These are phyloP conservation scores for Alloascoidea hylecoeti DNA, from an alignment of 805 yeast genomes.

Conservation along the genomic window DNA sequence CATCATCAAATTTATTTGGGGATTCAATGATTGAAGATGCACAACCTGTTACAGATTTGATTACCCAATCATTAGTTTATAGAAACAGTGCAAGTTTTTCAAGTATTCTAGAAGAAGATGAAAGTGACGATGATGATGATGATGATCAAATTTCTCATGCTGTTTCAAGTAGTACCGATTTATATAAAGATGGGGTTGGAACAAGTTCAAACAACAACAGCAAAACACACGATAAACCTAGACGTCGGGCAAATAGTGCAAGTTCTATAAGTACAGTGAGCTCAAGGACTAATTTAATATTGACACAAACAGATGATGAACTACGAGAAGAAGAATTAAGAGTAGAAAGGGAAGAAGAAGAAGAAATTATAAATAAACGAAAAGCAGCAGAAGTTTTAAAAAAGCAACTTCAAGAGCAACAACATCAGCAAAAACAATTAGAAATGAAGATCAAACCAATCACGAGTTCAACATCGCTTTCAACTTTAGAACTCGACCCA, in stretches of 20 bases:
- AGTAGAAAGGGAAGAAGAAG: slow-evolving; percentile 6
- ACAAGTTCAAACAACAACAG: not conserved
- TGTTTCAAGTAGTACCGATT: no score
- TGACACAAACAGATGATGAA: slow-evolving; percentile 5
- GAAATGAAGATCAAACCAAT: no score
- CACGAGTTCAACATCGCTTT: no score
- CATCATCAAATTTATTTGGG: slow-evolving; percentile 9
- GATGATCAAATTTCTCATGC: no score
- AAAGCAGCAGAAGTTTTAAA: no score
- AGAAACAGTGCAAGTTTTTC: not conserved
- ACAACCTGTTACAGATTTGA: slow-evolving; percentile 11
- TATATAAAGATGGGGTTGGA: no score
- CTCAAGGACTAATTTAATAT: not conserved
- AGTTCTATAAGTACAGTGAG: slow-evolving; percentile 2
- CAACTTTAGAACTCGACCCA: no score
- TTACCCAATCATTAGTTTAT: slow-evolving; percentile 8
- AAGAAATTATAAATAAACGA: slow-evolving; percentile 4
- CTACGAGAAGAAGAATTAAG: slow-evolving; percentile 5
- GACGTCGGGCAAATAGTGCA: slow-evolving; percentile 1
- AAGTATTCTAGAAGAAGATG: not conserved
- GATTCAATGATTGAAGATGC: slow-evolving; percentile 11
- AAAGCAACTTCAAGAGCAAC: no score
- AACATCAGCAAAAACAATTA: no score
- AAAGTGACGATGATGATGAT: no score
- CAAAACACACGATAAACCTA: not conserved